Conservation (phyloP, 2,329 filamentous ascomycete genomes). For the Colletotrichum sp. region DNA sequence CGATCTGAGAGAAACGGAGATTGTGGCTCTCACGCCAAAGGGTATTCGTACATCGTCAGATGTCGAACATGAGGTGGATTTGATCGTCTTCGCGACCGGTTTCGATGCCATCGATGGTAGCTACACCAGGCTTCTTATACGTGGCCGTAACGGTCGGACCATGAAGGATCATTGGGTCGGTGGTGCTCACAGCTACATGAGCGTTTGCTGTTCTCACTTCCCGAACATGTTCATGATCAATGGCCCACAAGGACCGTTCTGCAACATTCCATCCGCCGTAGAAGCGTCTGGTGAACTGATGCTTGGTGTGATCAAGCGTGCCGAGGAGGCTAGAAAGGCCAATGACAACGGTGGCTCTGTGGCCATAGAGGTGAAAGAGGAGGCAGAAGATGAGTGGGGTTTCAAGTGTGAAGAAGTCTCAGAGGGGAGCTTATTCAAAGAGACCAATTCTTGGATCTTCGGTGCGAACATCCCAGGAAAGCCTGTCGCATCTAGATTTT, state of each 20-base stretch:
- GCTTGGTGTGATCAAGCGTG: neutral
- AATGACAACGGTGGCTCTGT: neutral
- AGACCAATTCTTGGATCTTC: neutral
- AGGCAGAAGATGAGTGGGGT: neutral
- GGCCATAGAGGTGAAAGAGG: neutral
- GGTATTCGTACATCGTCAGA: neutral
- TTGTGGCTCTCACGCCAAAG: neutral
- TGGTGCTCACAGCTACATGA: neutral
- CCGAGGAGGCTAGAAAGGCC: neutral
- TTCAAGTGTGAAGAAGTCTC: neutral
- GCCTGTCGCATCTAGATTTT: neutral
- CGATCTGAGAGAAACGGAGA: neutral
- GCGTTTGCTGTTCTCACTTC: conserved; percentile 30
- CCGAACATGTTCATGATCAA: conserved; percentile 25
- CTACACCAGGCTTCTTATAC: neutral
- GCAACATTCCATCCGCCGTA: neutral
- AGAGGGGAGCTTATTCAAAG: neutral
- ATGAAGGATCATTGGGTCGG: neutral
- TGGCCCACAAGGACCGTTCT: neutral
- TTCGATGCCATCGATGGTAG: neutral
- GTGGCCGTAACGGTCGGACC: neutral
- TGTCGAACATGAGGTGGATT: neutral
- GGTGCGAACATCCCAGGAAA: neutral
- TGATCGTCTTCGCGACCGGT: neutral
- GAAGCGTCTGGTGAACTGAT: neutral